Conservation (phyloP, 2,329 filamentous ascomycete genomes). For the Hymenoscyphus fructigenus region DNA sequence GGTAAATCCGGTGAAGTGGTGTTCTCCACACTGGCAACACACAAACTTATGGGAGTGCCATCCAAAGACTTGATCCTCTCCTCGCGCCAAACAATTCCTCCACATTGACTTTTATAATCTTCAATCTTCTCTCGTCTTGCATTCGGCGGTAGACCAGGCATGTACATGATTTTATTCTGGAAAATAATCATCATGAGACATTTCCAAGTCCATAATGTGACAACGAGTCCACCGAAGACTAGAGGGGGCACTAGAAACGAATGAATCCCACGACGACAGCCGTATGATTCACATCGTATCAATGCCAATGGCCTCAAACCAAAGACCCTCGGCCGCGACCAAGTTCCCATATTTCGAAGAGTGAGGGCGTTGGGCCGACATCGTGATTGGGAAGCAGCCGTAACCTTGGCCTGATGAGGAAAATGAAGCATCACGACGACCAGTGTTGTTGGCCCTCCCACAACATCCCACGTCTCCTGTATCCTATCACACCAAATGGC, state of each 20-base stretch:
- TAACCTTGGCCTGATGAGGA: slow-evolving; percentile 9
- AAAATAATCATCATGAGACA: slow-evolving; percentile 74
- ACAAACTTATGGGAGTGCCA: slow-evolving; percentile 63
- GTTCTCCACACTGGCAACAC: slow-evolving; percentile 41
- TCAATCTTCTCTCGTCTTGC: slow-evolving; percentile 64
- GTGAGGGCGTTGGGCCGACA: neutral
- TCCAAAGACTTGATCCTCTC: slow-evolving; percentile 60
- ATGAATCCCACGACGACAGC: slow-evolving; percentile 23
- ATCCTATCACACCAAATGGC: slow-evolving; percentile 12
- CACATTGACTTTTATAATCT: slow-evolving; percentile 60
- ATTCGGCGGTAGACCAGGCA: slow-evolving; percentile 72
- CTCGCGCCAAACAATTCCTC: slow-evolving; percentile 66
- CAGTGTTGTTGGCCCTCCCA: neutral
- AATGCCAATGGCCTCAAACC: neutral
- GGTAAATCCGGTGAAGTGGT: neutral
- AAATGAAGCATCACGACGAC: slow-evolving; percentile 19
- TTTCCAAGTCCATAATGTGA: slow-evolving; percentile 64
- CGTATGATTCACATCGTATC: slow-evolving; percentile 3
- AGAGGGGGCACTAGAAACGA: slow-evolving; percentile 48
- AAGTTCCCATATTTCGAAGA: neutral
- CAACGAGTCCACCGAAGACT: slow-evolving; percentile 64
- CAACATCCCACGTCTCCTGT: neutral
- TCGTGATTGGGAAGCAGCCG: neutral
- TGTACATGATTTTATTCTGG: slow-evolving; percentile 82
- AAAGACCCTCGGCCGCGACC: slow-evolving; percentile 1